Evolutionary conservation across 768 basidiomycete species (phyloP).

Genomic region (Gautieria morchelliformis): DNA sequence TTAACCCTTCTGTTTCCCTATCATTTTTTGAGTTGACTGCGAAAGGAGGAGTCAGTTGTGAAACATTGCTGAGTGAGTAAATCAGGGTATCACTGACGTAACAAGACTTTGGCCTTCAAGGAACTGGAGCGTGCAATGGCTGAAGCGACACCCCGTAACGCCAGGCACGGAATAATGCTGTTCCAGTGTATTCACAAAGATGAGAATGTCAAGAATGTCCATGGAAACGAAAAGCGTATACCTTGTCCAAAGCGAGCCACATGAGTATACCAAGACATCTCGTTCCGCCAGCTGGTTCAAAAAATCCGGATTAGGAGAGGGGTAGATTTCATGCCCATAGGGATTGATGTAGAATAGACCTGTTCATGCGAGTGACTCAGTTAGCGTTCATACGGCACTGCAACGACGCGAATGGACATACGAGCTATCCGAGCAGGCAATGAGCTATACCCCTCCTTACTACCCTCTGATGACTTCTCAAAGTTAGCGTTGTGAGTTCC

Average conservation of each 20-base stretch:
- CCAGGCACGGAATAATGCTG: slow-evolving; percentile 88
- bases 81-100: slow-evolving; percentile 42
- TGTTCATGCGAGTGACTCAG: slow-evolving; percentile 16
- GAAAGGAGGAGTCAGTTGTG: neutral
- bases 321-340: slow-evolving; percentile 88
- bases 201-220: neutral
- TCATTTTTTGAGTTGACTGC: slow-evolving; percentile 85
- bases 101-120: slow-evolving; percentile 73
- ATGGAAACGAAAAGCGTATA: slow-evolving; percentile 18
- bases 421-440: slow-evolving; percentile 55
- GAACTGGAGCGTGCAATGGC: slow-evolving; percentile 66
- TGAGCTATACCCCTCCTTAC: slow-evolving; percentile 40
- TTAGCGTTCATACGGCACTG: neutral
- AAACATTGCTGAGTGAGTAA: slow-evolving; percentile 7
- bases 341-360: slow-evolving; percentile 84
- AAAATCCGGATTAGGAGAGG: slow-evolving; percentile 76
- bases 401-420: slow-evolving; percentile 25
- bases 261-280: slow-evolving; percentile 79
- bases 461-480: slow-evolving; percentile 31
- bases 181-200: neutral
- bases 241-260: slow-evolving; percentile 95
- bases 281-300: slow-evolving; percentile 48
- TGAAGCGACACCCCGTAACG: slow-evolving; percentile 68
- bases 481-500: slow-evolving; percentile 59
- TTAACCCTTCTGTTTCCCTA: slow-evolving; percentile 81